Evolutionary conservation across 2,329 filamentous ascomycete species (phyloP).

Genomic region (Canariomyces notabilis): DNA sequence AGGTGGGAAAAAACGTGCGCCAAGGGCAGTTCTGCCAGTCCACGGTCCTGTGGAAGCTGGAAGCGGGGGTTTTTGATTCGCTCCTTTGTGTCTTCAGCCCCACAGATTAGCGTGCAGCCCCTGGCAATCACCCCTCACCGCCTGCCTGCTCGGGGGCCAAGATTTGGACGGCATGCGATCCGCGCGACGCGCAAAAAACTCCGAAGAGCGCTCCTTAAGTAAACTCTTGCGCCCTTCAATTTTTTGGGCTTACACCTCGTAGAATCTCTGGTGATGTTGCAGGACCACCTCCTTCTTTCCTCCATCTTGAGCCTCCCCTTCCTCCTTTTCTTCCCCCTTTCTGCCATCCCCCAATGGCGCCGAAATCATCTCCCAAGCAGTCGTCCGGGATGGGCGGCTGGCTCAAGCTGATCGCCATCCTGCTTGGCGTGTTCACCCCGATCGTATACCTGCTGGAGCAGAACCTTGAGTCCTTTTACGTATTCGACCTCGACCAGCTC

Average conservation of each 20-base stretch:
- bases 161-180: too few relatives aligned
- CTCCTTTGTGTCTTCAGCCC: neutral
- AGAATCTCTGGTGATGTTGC: too few relatives aligned
- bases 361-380: slow-evolving; percentile 16
- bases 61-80: neutral
- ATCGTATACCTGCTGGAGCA: slow-evolving; percentile 53
- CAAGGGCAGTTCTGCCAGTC: slow-evolving; percentile 12
- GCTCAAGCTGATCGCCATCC: slow-evolving; percentile 46
- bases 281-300: neutral
- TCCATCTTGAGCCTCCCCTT: neutral
- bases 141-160: neutral
- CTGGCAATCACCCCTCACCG: slow-evolving; percentile 8
- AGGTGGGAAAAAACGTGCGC: slow-evolving; percentile 6
- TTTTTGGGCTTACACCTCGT: neutral
- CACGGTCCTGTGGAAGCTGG: slow-evolving; percentile 3
- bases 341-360: slow-evolving; percentile 17
- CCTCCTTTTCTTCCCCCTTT: neutral
- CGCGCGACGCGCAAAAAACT: slow-evolving; percentile 2
- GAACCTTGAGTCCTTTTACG: slow-evolving; percentile 62
- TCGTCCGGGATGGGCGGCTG: slow-evolving; percentile 8
- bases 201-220: too few relatives aligned
- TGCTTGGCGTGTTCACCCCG: slow-evolving; percentile 51
- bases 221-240: neutral
- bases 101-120: neutral
- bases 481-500: slow-evolving; percentile 66